Evolutionary conservation across 2,329 filamentous ascomycete species (phyloP).

Genomic region (Aspergillus aculeatinus): DNA sequence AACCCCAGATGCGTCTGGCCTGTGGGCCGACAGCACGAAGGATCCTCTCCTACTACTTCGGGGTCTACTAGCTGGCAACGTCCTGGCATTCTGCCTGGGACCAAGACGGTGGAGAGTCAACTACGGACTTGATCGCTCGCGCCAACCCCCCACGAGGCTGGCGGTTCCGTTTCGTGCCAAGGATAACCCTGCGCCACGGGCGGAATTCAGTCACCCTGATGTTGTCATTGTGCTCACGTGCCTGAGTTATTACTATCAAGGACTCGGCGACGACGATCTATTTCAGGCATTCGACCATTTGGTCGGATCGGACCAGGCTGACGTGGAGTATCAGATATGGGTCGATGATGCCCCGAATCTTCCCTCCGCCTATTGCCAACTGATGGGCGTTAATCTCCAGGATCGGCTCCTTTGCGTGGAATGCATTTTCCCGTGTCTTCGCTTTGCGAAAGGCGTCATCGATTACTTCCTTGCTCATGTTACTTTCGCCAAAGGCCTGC

Average conservation of each 20-base stretch:
- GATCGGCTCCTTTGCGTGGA: constrained; percentile 52
- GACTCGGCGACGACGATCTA: constrained; percentile 54
- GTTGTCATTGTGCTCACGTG: constrained; percentile 57
- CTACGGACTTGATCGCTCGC: constrained; percentile 55
- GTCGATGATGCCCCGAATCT: constrained; percentile 33
- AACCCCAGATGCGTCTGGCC: constrained; percentile 34
- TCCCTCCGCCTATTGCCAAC: constrained; percentile 38
- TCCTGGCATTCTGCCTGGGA: constrained; percentile 55
- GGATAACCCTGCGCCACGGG: constrained; percentile 54
- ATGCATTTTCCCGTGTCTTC: constrained; percentile 55
- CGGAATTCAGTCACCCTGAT: constrained; percentile 65
- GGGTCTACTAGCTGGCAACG: constrained; percentile 55
- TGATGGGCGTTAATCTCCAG: constrained; percentile 58
- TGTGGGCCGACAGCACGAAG: constrained; percentile 45
- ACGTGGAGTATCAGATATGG: constrained; percentile 48
- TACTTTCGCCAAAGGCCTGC: constrained; percentile 62
- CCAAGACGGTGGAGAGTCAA: constrained; percentile 66
- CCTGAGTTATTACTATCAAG: constrained; percentile 58
- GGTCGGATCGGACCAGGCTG: constrained; percentile 52
- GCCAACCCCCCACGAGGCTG: constrained; percentile 53
- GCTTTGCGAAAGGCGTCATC: constrained; percentile 53
- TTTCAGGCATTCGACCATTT: constrained; percentile 51
- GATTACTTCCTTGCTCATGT: constrained; percentile 63
- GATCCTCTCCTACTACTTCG: constrained; percentile 30
- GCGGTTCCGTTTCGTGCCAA: constrained; percentile 63